Evolutionary conservation across 2,329 filamentous ascomycete genomes (phyloP).

Genomic region (Didymellaceae sp.): DNA sequence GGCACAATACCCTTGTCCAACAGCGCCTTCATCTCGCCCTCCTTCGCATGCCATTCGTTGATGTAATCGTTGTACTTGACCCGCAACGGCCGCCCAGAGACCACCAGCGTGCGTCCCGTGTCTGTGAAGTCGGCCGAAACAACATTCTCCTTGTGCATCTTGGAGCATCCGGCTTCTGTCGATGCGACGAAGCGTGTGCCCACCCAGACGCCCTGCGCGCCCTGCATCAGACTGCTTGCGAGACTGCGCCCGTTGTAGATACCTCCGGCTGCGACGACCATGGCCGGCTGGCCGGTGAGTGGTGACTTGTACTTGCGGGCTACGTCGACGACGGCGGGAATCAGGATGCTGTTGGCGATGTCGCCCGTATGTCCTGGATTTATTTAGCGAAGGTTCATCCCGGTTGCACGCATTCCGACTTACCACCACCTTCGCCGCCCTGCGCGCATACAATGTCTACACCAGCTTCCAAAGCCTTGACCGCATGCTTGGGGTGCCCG

Average conservation of each 20-base stretch:
- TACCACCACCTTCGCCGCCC: constrained; percentile 84
- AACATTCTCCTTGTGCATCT: constrained; percentile 83
- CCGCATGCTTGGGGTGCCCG: constrained; percentile 86
- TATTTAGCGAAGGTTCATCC: background rate
- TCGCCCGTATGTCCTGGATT: constrained; percentile 74
- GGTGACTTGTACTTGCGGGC: constrained; percentile 74
- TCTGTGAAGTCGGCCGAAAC: constrained; percentile 79
- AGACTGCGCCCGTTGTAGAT: constrained; percentile 82
- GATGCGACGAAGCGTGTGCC: constrained; percentile 90
- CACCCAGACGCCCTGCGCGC: constrained; percentile 89
- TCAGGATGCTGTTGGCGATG: constrained; percentile 82
- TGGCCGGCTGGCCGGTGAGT: constrained; percentile 71
- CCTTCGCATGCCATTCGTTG: constrained; percentile 77
- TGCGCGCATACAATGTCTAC: constrained; percentile 93
- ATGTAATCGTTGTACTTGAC: constrained; percentile 86
- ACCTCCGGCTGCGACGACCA: constrained; percentile 89
- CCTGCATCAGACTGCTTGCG: constrained; percentile 84
- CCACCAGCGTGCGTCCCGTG: constrained; percentile 80
- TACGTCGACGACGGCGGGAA: constrained; percentile 86
- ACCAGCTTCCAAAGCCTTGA: constrained; percentile 84
- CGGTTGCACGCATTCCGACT: background rate
- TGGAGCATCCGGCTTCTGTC: constrained; percentile 79
- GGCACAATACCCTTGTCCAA: constrained; percentile 81
- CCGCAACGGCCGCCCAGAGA: constrained; percentile 81
- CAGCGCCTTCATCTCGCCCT: constrained; percentile 75